Percentiles rank a stretch among this genome's conserved stretches.
Evolutionary conservation across 179 eudicot genomes (phyloP).

Genomic region (Silene noctiflora): DNA sequence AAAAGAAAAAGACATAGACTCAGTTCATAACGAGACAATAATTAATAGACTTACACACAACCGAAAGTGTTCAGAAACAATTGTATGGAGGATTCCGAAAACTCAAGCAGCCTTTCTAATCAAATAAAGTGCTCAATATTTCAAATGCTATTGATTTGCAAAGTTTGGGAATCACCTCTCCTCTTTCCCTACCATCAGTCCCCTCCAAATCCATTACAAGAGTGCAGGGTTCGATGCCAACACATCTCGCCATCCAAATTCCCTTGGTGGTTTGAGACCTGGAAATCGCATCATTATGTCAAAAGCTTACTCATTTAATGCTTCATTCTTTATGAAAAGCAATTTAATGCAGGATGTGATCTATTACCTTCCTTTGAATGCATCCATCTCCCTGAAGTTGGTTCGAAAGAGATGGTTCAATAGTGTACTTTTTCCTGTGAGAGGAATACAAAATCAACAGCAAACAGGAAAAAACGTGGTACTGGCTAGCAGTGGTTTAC

Average conservation of each 20-base stretch:
- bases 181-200: conserved; percentile 76
- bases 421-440: conserved; percentile 90
- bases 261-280: conserved; percentile 95
- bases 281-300: conserved; percentile 19
- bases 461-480: not conserved
- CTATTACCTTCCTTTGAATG: conserved; percentile 80
- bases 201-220: conserved; percentile 82
- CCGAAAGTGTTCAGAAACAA: not conserved
- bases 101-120: not conserved
- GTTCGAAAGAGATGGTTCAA: conserved; percentile 75
- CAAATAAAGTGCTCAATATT: not conserved
- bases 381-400: conserved; percentile 97
- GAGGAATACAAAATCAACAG: not conserved
- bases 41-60: not conserved
- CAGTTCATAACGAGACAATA: not conserved
- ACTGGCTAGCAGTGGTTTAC: not conserved
- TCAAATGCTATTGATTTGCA: not conserved
- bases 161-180: conserved; percentile 49
- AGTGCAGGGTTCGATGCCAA: conserved; percentile 60
- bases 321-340: conserved; percentile 12
- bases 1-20: not conserved
- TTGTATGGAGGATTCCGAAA: not conserved
- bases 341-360: conserved; percentile 9
- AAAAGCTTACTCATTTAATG: conserved; percentile 7
- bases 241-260: conserved; percentile 63